A percentile compares a stretch with the other conserved stretches of the same genome.
Conservation (phyloP, 2,329 filamentous ascomycete species). For the Colletotrichum salicis region DNA sequence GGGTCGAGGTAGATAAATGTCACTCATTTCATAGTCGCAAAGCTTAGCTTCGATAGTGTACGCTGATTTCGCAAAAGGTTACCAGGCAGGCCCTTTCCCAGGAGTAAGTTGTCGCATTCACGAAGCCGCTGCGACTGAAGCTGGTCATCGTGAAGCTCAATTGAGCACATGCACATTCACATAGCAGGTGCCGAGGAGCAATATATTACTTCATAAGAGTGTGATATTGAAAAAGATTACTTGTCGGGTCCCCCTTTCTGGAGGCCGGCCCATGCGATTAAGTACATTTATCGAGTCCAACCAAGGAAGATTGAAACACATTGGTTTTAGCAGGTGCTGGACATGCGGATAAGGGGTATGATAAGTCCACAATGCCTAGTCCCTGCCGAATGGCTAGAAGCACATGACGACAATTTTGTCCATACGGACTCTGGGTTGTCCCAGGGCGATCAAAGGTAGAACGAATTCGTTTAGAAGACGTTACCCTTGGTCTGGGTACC, state of each 20-base stretch:
- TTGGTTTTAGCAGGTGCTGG: neutral
- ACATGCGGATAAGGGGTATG: neutral
- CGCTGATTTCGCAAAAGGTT: too few relatives aligned
- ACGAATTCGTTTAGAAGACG: slow-evolving; percentile 43
- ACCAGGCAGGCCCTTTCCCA: too few relatives aligned
- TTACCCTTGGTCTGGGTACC: slow-evolving; percentile 48
- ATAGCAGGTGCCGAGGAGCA: neutral
- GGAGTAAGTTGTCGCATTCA: too few relatives aligned
- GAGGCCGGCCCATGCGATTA: slow-evolving; percentile 14
- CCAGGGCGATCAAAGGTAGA: neutral
- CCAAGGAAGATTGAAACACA: neutral
- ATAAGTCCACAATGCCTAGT: neutral
- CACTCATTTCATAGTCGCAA: too few relatives aligned
- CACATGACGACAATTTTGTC: neutral
- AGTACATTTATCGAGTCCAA: slow-evolving; percentile 22
- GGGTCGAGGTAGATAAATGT: too few relatives aligned
- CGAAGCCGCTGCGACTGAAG: too few relatives aligned
- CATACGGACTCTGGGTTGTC: neutral
- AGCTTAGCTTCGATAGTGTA: too few relatives aligned
- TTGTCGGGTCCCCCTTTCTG: slow-evolving; percentile 1
- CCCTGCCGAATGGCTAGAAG: neutral
- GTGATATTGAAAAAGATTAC: slow-evolving; percentile 2
- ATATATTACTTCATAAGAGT: neutral
- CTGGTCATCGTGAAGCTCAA: too few relatives aligned
- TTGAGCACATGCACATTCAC: neutral